Evolutionary conservation across 306 rosid genomes (phyloP).

Genomic region (Vigna unguiculata): DNA sequence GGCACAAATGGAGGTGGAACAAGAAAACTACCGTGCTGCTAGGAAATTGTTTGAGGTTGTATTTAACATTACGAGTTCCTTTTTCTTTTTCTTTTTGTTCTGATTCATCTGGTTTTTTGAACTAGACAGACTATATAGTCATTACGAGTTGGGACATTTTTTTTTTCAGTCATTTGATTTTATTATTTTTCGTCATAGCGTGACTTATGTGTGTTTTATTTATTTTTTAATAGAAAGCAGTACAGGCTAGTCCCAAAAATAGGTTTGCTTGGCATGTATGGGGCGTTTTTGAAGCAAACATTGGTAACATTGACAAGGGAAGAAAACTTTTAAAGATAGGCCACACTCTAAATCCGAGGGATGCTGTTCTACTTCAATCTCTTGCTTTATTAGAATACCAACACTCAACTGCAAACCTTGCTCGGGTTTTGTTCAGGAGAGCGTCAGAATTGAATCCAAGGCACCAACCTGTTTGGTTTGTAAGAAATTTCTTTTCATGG

Average conservation of each 20-base stretch:
- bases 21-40: conserved; percentile 71
- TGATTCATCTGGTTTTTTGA: conserved; percentile 10
- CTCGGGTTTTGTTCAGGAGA: conserved; percentile 82
- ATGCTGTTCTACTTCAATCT: conserved; percentile 93
- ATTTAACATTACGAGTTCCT: conserved; percentile 16
- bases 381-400: conserved; percentile 92
- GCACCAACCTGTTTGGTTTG: conserved; percentile 98
- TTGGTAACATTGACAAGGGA: conserved; percentile 77
- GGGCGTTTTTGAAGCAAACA: conserved; percentile 92
- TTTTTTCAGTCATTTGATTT: neutral
- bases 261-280: conserved; percentile 97
- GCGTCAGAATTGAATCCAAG: conserved; percentile 92
- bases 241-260: conserved; percentile 95
- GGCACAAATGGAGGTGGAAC: conserved; percentile 95
- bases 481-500: conserved; percentile 50
- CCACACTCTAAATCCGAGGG: conserved; percentile 90
- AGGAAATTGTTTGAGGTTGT: conserved; percentile 87
- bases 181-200: neutral
- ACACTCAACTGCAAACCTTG: conserved; percentile 78
- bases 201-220: conserved; percentile 27
- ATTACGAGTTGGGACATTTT: conserved; percentile 6
- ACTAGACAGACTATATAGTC: conserved; percentile 13
- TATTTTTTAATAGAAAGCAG: conserved; percentile 67
- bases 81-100: neutral
- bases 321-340: conserved; percentile 87